Evolutionary conservation across 2,329 filamentous ascomycete genomes (phyloP), one percentile per base, ranked within the genome.

Genomic region (Cytospora schulzeri): DNA sequence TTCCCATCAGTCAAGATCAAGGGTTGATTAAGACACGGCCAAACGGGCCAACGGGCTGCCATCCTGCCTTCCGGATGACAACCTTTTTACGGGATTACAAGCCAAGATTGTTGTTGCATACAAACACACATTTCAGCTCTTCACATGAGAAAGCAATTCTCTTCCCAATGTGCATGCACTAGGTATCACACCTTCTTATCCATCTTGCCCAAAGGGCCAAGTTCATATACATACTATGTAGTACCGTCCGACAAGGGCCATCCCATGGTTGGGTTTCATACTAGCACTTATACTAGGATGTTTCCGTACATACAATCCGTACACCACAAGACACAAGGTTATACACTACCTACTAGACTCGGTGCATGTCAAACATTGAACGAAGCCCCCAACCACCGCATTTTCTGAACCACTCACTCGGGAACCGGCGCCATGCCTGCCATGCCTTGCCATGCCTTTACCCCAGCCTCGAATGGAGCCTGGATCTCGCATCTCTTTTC

Each of bases 301-400:
- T 35, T 4, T 35, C 33, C 14, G 12, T 35, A 35, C 31, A 33
- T 11, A 33, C 31, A 33, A 11, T 7, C 8, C 31, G 8, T n/a
- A n/a, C n/a, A n/a, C n/a, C n/a, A n/a, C n/a, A n/a, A n/a, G 2
- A 19, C 17, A 45, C 19, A 3, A 45, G 19, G 19, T n/a, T n/a
- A 22, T 45, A 19, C 38, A 41, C 19, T n/a, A n/a, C 17, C 19
- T n/a, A 6, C 53, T 53, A 53, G 31, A 41, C 58, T 51, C 45
- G 53, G 59, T 58, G 54, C 54, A 35, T 38, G 38, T 56, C 52
- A n/a, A n/a, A n/a, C n/a, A n/a, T n/a, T n/a, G 38, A 56, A 31
- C 52, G 28, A 51, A 28, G n/a, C n/a, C 64, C 45, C 64, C 64
- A 66, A 66, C 64, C 64, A 66, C 60, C 60, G 57, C 51, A n/a